Percentiles rank a stretch among this genome's conserved stretches.
phyloP scores from a whole-genome alignment of 352 stramenopile genomes.

The Hyaloperonospora arabidopsidis region DNA sequence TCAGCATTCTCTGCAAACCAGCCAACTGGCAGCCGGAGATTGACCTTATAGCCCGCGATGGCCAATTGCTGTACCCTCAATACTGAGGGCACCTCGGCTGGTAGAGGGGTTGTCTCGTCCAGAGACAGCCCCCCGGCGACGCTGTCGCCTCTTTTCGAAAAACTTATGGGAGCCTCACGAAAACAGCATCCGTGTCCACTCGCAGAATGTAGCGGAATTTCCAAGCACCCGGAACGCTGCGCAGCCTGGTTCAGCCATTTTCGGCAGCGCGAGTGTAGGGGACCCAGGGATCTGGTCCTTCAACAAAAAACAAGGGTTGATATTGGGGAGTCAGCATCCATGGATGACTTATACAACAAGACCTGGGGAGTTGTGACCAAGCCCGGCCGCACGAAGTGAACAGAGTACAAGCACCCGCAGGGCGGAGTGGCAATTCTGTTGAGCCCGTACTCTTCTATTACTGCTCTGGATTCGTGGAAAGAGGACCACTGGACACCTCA shows the following conservation, averaged over 20 bases:
- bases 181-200: background rate
- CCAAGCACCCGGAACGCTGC: background rate
- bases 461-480: background rate
- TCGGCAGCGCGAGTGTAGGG: background rate
- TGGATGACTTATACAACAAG: background rate
- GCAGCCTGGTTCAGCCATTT: background rate
- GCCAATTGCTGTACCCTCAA: background rate
- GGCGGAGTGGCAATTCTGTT: background rate
- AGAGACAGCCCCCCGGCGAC: background rate
- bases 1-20: background rate
- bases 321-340: background rate
- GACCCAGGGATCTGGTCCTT: background rate
- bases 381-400: background rate
- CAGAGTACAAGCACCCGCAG: background rate
- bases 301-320: background rate
- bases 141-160: background rate
- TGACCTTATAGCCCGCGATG: background rate
- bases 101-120: background rate
- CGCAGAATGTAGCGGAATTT: background rate
- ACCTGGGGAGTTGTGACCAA: background rate
- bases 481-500: background rate
- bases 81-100: background rate
- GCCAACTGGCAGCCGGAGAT: background rate
- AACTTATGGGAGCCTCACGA: background rate
- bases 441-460: background rate